phyloP scores from a whole-genome alignment of 495 filamentous ascomycete genomes.

The Neurospora sp. region DNA sequence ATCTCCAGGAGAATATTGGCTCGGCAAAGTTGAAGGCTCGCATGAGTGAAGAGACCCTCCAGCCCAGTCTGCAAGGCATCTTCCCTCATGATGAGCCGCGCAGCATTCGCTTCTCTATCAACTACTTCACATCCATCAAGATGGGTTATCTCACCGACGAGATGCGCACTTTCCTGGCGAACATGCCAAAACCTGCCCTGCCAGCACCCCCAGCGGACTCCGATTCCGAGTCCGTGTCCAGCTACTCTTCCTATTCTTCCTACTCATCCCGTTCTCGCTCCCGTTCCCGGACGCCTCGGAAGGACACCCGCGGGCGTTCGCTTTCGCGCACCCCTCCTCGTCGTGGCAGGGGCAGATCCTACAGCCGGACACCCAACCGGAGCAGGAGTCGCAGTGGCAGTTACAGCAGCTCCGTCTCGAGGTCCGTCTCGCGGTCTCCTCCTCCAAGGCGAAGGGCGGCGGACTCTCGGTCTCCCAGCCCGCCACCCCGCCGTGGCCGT shows the following conservation, averaged over 20 bases:
- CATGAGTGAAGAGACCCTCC: slow-evolving; percentile 66
- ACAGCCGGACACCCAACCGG: slow-evolving; percentile 16
- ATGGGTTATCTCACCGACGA: slow-evolving; percentile 91
- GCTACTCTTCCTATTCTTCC: slow-evolving; percentile 57
- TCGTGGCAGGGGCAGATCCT: slow-evolving; percentile 25
- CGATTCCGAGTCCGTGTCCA: slow-evolving; percentile 54
- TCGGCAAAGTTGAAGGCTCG: slow-evolving; percentile 66
- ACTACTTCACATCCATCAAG: slow-evolving; percentile 96
- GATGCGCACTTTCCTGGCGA: slow-evolving; percentile 85
- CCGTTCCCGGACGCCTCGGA: slow-evolving; percentile 27
- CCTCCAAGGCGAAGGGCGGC: slow-evolving; percentile 16
- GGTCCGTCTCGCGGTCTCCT: slow-evolving; percentile 22
- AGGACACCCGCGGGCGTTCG: slow-evolving; percentile 17
- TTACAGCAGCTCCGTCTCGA: slow-evolving; percentile 20
- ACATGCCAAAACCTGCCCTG: slow-evolving; percentile 65
- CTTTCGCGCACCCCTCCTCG: slow-evolving; percentile 31
- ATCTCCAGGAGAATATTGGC: slow-evolving; percentile 78
- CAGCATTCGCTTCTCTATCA: slow-evolving; percentile 94
- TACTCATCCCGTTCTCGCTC: slow-evolving; percentile 37
- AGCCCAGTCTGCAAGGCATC: slow-evolving; percentile 70
- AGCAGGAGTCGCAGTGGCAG: slow-evolving; percentile 10
- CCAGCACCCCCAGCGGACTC: slow-evolving; percentile 55
- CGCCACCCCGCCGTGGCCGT: slow-evolving; percentile 11
- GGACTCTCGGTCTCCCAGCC: slow-evolving; percentile 23
- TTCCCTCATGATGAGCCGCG: slow-evolving; percentile 84